Percentiles rank a stretch among this genome's conserved stretches.
Evolutionary conservation across 495 filamentous ascomycete species (phyloP).

Genomic region (Tuber magnatum): DNA sequence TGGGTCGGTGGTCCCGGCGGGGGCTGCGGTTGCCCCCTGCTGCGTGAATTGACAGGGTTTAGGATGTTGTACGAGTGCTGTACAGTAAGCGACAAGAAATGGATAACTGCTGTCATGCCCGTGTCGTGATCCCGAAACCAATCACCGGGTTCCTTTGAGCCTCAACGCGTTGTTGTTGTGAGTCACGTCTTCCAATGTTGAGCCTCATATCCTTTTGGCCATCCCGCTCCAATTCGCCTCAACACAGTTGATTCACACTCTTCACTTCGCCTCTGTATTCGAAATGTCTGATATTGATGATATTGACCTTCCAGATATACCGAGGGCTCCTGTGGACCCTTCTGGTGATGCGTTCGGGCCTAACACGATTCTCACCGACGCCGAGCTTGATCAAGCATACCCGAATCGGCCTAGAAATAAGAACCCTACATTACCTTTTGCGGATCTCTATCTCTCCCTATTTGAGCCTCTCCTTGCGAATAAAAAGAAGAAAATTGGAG

Average conservation of each 20-base stretch:
- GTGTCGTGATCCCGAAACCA: too few species aligned
- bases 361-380: conserved; percentile 26
- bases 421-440: conserved; percentile 71
- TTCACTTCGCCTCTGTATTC: not conserved
- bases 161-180: not conserved
- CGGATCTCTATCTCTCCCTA: conserved; percentile 64
- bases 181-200: not conserved
- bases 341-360: conserved; percentile 14
- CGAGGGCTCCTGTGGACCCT: conserved; percentile 9
- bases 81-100: not conserved
- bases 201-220: not conserved
- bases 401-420: conserved; percentile 78
- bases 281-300: conserved; percentile 22
- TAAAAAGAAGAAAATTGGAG: conserved; percentile 63
- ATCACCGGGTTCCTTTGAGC: not conserved
- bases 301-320: conserved; percentile 7
- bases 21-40: too few species aligned
- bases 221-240: not conserved
- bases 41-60: too few species aligned
- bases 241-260: not conserved
- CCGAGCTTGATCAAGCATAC: conserved; percentile 46
- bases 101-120: too few species aligned
- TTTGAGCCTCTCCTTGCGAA: conserved; percentile 84
- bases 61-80: not conserved
- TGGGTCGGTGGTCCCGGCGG: not conserved